Evolutionary conservation across 148 eudicot species (phyloP), one percentile per base, ranked within the genome.

Genomic region (Nyssa sinensis): DNA sequence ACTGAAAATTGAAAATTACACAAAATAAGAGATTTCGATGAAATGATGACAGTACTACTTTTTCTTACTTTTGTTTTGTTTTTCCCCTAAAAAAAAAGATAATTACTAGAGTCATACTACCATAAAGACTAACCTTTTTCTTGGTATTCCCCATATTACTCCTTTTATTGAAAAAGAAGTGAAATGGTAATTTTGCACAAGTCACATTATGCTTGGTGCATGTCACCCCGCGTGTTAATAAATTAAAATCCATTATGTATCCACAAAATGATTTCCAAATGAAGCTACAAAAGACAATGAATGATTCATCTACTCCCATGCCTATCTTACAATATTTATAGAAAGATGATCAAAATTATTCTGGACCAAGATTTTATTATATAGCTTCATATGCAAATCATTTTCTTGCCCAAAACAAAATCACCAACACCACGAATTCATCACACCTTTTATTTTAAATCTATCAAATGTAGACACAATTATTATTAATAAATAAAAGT

Each of bases 1-100:
- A 94, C 98, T 95, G 84, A 84, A 81, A 53, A 34, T 33, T 51
- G 30, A 68, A 3, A 66, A 65, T 21, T 64, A 35, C 19, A 11
- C 17, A 11, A 17, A 5, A 3, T 21, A 7, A 66, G 27, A 17
- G 27, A 72, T 39, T 29, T 62, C 29, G 29, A 61, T 63, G 21
- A 21, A 41, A n/a, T n/a, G 44, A 49, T 13, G 21, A 37, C 44
- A 3, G 44, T 4, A 37, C 44, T 5, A 17, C 47, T 7, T 64
- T n/a, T n/a, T n/a, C n/a, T n/a, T n/a, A n/a, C n/a, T n/a, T n/a
- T n/a, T n/a, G n/a, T n/a, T n/a, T n/a, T n/a, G n/a, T n/a, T n/a
- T n/a, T n/a, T n/a, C n/a, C n/a, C n/a, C n/a, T n/a, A n/a, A n/a
- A n/a, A n/a, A n/a, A n/a, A n/a, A n/a, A n/a, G n/a, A n/a, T n/a